Evolutionary conservation across 2,329 filamentous ascomycete genomes (phyloP), one percentile per base, ranked within the genome.

Genomic region (Calonectria hawksworthii): DNA sequence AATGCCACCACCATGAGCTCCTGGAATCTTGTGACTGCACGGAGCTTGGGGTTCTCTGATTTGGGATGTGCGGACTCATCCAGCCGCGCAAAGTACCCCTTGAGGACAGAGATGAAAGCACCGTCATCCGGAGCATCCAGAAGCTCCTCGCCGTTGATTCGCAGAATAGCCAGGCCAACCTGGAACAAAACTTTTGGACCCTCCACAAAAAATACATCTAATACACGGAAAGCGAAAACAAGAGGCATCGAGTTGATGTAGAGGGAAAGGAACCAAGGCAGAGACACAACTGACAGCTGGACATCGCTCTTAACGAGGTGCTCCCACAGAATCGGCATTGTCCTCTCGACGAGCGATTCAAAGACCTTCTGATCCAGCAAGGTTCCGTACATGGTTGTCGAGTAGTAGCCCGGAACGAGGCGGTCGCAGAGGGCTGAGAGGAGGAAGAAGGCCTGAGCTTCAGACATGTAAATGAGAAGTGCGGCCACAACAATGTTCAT

Each of bases 161-260:
- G 92, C 36, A 99, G 88, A 80, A 99, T 99, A n/a, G 97, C 97
- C 75, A 99, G 88, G 23, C 97, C 97, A 73, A 99, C 94, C 84
- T 99, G 97, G 86, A 99, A 99, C 13, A 99, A 88, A 1, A 99
- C 97, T 86, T 99, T 99, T 21, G 97, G 96, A 0, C 97, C 97
- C 85, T 99, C 97, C 51, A 99, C 92, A 86, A 99, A 99, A 88
- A 99, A 99, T 65, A 99, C 96, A 81, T 99, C 97, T 76, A 99
- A 86, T 64, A 99, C 97, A 71, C 97, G 92, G 85, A 99, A 99
- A 59, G 97, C 97, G 85, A 99, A 99, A 1, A 99, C 96, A 21
- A 99, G 89, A 6, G 97, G 97, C 97, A 99, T 99, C 2, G 96
- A 99, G 89, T 99, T 99, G 89, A 99, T 98, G 86, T 99, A 99